Evolutionary conservation across 495 filamentous ascomycete species (phyloP), one percentile per base, ranked within the genome.

Genomic region (Lophiostoma macrostomum): DNA sequence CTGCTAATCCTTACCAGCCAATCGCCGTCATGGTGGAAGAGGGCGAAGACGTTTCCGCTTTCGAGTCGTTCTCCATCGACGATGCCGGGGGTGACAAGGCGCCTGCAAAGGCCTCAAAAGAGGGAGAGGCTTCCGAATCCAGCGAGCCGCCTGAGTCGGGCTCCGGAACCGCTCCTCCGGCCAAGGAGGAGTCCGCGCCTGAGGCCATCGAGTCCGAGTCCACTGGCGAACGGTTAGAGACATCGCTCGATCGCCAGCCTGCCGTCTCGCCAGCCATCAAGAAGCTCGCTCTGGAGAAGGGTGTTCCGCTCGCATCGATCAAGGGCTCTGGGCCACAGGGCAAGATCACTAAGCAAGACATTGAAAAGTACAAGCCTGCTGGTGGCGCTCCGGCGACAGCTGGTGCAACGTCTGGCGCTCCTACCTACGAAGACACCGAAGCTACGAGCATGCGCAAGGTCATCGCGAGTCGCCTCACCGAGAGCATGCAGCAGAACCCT

Each of bases 1-100:
- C 39, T 67, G 50, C 74, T 79, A 61, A 80, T 64, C 43, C 24
- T 48, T 14, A 44, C 46, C 66, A 98, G 93, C 94, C 94, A 19
- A 99, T 99, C 67, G 94, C 91, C 54, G 80, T 99, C 52, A 77
- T 96, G 68, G 85, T 96, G 50, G 94, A 96, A 65, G 90, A 95
- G 66, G 89, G 85, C 28, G 80, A 79, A 65, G 91, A 97, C 68
- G 74, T 95, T 50, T 77, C 81, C 13, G 80, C 90, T 42, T 99
- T 99, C 69, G 87, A 88, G 61, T 82, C 81, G 20, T 99, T 96
- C 75, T 87, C 81, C 54, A 62, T 91, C 52, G 82, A 88, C 51
- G 91, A 96, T 76, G 91, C 94, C 45, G 94, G 93, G 60, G 91
- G 90, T 63, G 87, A 82, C 50, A 88, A 91, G 64, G 60, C 74